A percentile compares a stretch with the other conserved stretches of the same genome.
Evolutionary conservation across 345 rosid species (phyloP).

Genomic region (Gossypium raimondii): DNA sequence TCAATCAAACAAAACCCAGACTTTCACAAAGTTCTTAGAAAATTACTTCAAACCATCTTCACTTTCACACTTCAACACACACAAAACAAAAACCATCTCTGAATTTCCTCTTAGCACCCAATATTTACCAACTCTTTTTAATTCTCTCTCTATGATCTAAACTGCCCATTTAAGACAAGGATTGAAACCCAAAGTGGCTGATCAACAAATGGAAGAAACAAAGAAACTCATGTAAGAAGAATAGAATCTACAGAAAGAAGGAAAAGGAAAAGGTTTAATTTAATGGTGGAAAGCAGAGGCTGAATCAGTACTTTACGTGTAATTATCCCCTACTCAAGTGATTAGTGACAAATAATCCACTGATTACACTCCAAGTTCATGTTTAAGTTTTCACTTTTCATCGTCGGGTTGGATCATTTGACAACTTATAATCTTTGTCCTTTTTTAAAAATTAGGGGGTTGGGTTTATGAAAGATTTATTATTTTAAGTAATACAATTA

Average conservation of each 20-base stretch:
- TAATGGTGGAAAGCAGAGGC: conserved; percentile 3
- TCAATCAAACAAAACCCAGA: conserved; percentile 26
- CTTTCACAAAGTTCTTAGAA: conserved; percentile 14
- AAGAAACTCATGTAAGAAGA: conserved; percentile 31
- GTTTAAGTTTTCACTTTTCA: no score
- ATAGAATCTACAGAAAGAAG: conserved; percentile 42
- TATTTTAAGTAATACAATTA: no score
- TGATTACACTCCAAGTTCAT: no score
- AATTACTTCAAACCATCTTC: conserved; percentile 28
- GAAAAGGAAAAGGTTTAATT: conserved; percentile 13
- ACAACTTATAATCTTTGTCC: no score
- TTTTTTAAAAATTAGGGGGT: no score
- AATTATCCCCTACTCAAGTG: background rate
- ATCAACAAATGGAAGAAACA: conserved; percentile 73
- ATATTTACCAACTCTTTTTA: conserved; percentile 1
- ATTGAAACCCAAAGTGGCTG: conserved; percentile 56
- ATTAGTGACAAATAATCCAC: no score
- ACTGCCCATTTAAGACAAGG: conserved; percentile 44
- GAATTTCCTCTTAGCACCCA: conserved; percentile 15
- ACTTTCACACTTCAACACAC: conserved; percentile 17
- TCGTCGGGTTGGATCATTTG: no score
- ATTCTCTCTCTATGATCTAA: conserved; percentile 39
- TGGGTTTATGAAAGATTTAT: no score
- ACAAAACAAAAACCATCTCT: conserved; percentile 2
- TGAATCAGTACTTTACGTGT: conserved; percentile 1